Conservation (phyloP, 768 basidiomycete species). For the Boletus pseudopeckii region DNA sequence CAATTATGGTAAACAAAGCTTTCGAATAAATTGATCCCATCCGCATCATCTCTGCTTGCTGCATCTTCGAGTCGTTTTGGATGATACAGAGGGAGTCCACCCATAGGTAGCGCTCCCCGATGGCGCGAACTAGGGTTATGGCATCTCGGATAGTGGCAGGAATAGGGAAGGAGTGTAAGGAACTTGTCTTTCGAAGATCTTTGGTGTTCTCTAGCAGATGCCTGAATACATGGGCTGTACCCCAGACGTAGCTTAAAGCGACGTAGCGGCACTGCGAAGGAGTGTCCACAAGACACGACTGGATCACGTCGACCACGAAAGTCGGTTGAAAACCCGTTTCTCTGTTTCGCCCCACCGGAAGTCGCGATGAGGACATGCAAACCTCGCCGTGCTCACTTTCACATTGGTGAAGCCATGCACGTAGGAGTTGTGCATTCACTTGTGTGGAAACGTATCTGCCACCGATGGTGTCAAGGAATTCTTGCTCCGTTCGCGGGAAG, state of each 20-base stretch:
- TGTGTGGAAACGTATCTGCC: conserved; percentile 7
- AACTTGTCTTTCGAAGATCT: conserved; percentile 1
- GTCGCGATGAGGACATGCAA: conserved; percentile 3
- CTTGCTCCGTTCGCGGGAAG: not conserved
- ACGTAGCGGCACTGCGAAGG: conserved; percentile 22
- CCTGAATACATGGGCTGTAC: conserved; percentile 2
- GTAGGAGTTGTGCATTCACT: conserved; percentile 6
- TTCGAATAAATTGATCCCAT: conserved; percentile 22
- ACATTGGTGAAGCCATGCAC: conserved; percentile 12
- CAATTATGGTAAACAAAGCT: conserved; percentile 20
- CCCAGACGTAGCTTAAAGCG: conserved; percentile 25
- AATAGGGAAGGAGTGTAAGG: conserved; percentile 3
- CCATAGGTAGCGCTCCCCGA: conserved; percentile 26
- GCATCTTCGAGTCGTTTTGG: conserved; percentile 17
- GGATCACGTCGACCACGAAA: conserved; percentile 14
- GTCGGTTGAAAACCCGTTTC: not conserved
- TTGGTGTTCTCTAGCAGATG: conserved; percentile 7
- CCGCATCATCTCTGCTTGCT: conserved; percentile 15
- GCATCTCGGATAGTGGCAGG: conserved; percentile 25
- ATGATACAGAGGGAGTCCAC: conserved; percentile 25
- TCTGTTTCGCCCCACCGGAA: not conserved
- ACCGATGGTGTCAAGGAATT: conserved; percentile 1
- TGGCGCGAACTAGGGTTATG: conserved; percentile 14
- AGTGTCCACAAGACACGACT: conserved; percentile 17
- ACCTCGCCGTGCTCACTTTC: conserved; percentile 9